Percentiles rank a stretch among this genome's conserved stretches.
Conservation (phyloP, 768 basidiomycete species). For the Gyrodon lividus region DNA sequence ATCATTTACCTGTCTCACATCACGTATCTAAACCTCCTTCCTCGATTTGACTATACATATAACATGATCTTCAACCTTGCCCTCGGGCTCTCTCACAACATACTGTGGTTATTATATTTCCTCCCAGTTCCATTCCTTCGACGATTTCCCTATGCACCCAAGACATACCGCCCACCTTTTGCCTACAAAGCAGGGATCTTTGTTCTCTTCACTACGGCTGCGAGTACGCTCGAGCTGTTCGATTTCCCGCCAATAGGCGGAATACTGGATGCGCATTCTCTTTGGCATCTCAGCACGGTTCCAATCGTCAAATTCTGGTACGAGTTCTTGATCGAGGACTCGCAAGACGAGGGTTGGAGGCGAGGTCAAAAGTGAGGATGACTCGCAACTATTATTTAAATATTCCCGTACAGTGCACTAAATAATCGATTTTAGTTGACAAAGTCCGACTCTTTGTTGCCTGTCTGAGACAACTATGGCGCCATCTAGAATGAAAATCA, state of each 20-base stretch:
- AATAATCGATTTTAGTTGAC: constrained; percentile 17
- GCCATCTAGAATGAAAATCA: constrained; percentile 1
- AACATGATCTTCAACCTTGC: constrained; percentile 84
- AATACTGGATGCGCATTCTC: constrained; percentile 82
- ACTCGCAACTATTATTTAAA: background rate
- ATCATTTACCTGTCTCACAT: constrained; percentile 67
- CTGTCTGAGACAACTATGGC: background rate
- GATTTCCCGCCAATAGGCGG: constrained; percentile 85
- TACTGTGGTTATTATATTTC: constrained; percentile 77
- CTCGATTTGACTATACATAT: constrained; percentile 90
- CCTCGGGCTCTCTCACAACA: constrained; percentile 76
- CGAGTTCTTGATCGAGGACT: constrained; percentile 73
- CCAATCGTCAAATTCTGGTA: constrained; percentile 84
- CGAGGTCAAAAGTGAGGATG: constrained; percentile 34
- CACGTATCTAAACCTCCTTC: constrained; percentile 71
- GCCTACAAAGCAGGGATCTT: constrained; percentile 55
- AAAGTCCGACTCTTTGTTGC: background rate
- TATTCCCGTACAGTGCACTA: constrained; percentile 1
- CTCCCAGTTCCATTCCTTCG: constrained; percentile 47
- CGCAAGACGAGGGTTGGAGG: constrained; percentile 68
- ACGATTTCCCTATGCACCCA: constrained; percentile 54
- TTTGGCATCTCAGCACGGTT: constrained; percentile 90
- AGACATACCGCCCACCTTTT: constrained; percentile 57
- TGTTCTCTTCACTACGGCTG: constrained; percentile 67
- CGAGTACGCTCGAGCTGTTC: constrained; percentile 80